A percentile compares a stretch with the other conserved stretches of the same genome.
These are phyloP conservation scores for Ustilago vetiveriae DNA, from an alignment of 1,284 basidiomycete species.

Conservation along the genomic window DNA sequence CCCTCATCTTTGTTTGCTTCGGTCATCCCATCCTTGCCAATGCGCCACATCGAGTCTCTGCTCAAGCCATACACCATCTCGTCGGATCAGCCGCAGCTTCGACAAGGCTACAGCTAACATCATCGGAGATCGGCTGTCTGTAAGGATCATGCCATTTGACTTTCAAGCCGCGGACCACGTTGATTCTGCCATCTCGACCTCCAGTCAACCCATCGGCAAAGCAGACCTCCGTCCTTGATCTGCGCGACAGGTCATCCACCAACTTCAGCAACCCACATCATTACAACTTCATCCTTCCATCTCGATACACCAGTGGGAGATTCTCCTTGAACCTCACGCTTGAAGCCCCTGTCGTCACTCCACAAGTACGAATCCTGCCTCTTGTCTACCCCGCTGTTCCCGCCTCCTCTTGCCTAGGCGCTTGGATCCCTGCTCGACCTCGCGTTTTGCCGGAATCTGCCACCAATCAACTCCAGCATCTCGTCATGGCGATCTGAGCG, in stretches of 20 bases:
- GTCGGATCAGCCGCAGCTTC: too few species aligned
- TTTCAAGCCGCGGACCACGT: too few species aligned
- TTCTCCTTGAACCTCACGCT: not conserved
- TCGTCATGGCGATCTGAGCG: conserved; percentile 11
- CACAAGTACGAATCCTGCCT: too few species aligned
- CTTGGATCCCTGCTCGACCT: not conserved
- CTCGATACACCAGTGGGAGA: too few species aligned
- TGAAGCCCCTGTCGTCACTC: not conserved
- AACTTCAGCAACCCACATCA: not conserved
- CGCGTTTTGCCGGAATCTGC: not conserved
- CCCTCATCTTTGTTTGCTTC: conserved; percentile 4
- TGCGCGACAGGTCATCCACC: not conserved
- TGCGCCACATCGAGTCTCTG: not conserved
- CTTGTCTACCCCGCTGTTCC: too few species aligned
- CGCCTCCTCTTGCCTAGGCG: not conserved
- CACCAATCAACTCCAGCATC: not conserved
- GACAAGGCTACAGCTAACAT: too few species aligned
- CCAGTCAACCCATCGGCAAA: too few species aligned
- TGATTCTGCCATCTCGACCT: not conserved
- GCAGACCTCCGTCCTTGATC: not conserved
- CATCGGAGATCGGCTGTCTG: too few species aligned
- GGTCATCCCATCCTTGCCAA: not conserved
- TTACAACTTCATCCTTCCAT: too few species aligned
- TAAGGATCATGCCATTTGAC: too few species aligned
- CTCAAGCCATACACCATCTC: too few species aligned